These are phyloP conservation scores for Alternaria ventricosa DNA, from an alignment of 2,329 filamentous ascomycete genomes.

Conservation along the genomic window DNA sequence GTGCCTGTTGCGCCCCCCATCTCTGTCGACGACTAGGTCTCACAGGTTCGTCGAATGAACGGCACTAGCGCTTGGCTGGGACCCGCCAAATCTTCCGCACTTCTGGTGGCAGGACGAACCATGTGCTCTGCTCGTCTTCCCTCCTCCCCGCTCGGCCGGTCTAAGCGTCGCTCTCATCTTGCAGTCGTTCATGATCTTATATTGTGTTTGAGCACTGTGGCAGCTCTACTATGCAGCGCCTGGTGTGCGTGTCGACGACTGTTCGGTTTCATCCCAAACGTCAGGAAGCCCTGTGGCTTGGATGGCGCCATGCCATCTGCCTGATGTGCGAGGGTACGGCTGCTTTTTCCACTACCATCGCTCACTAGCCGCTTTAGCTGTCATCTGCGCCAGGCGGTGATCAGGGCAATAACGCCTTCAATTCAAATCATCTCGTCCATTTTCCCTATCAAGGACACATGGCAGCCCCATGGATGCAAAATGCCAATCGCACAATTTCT, in stretches of 20 bases:
- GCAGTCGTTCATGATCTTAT: not conserved
- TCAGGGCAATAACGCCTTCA: slow-evolving; percentile 5
- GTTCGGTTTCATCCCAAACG: slow-evolving; percentile 4
- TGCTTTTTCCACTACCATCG: slow-evolving; percentile 8
- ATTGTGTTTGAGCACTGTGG: slow-evolving; percentile 5
- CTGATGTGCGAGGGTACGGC: not conserved
- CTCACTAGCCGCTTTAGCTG: slow-evolving; percentile 4
- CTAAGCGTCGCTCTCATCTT: slow-evolving; percentile 1
- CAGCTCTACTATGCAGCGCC: not conserved
- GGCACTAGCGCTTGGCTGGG: slow-evolving; percentile 8
- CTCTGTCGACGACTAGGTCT: not conserved
- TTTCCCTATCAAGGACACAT: not conserved
- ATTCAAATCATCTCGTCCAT: not conserved
- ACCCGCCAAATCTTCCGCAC: slow-evolving; percentile 12
- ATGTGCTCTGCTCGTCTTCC: slow-evolving; percentile 1
- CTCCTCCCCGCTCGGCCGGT: slow-evolving; percentile 1
- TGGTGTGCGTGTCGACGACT: not conserved
- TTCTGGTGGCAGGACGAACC: slow-evolving; percentile 3
- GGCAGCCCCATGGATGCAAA: not conserved
- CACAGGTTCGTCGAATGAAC: slow-evolving; percentile 5
- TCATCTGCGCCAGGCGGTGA: slow-evolving; percentile 3
- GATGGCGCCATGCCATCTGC: not conserved
- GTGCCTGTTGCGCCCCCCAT: not conserved
- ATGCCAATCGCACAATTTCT: not conserved
- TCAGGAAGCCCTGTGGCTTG: slow-evolving; percentile 2